phyloP scores from a whole-genome alignment of 208 protist species.

The Porcisia deanei region DNA sequence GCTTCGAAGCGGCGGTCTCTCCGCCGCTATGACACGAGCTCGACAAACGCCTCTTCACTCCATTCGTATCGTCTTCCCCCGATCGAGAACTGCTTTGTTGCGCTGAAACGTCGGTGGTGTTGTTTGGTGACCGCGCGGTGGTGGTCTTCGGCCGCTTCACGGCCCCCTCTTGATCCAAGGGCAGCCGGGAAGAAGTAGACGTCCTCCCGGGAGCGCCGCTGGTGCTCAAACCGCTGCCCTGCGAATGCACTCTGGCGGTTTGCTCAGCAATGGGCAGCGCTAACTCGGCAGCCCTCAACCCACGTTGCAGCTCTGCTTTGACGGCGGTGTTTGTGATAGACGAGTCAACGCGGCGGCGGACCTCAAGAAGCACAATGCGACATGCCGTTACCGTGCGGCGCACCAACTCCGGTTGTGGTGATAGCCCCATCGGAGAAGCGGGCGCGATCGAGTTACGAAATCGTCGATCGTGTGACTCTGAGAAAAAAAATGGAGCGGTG shows the following conservation, averaged over 20 bases:
- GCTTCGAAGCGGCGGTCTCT: background rate
- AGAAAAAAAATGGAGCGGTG: background rate
- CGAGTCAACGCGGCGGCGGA: slow-evolving; percentile 28
- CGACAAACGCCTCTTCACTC: slow-evolving; percentile 9
- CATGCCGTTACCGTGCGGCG: slow-evolving; percentile 22
- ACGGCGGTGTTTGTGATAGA: slow-evolving; percentile 18
- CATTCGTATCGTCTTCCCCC: background rate
- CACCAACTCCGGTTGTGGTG: slow-evolving; percentile 11
- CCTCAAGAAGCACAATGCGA: slow-evolving; percentile 24
- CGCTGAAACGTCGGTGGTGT: background rate
- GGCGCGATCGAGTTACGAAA: slow-evolving; percentile 15
- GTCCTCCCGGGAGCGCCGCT: background rate
- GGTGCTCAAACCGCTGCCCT: slow-evolving; percentile 1
- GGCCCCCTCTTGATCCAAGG: background rate
- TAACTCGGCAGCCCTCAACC: slow-evolving; percentile 24
- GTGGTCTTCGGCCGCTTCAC: background rate
- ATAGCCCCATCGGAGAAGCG: background rate
- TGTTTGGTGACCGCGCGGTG: background rate
- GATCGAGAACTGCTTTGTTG: background rate
- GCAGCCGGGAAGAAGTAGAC: slow-evolving; percentile 6
- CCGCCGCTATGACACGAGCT: slow-evolving; percentile 4
- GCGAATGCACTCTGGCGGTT: background rate
- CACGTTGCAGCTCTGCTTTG: slow-evolving; percentile 41
- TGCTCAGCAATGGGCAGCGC: slow-evolving; percentile 13
- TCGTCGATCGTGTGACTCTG: background rate